Evolutionary conservation across 1,284 basidiomycete species (phyloP).

Genomic region (Apiotrichum akiyoshidainum): DNA sequence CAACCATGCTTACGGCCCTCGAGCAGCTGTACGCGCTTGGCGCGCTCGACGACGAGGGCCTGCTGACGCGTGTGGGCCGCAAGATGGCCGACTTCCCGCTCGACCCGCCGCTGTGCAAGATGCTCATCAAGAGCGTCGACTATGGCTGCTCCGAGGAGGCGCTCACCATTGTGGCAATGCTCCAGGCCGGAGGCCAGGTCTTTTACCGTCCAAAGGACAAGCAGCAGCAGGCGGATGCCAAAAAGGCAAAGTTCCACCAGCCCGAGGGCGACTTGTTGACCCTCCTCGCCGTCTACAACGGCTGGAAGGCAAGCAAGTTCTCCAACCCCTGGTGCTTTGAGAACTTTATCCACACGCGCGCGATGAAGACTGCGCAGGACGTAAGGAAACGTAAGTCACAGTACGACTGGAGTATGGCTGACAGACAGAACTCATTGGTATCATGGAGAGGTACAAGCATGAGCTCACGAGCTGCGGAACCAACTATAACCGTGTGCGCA

Average conservation of each 20-base stretch:
- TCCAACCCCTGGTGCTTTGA: conserved; percentile 96
- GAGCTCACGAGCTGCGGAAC: conserved; percentile 74
- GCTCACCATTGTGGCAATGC: conserved; percentile 93
- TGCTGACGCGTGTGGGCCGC: conserved; percentile 86
- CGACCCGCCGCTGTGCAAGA: conserved; percentile 93
- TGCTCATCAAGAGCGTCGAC: conserved; percentile 98
- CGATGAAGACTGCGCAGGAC: conserved; percentile 96
- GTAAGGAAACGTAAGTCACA: conserved; percentile 69
- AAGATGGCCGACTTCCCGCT: conserved; percentile 99
- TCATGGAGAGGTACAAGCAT: conserved; percentile 99
- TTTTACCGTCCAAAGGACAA: conserved; percentile 99
- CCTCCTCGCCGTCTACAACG: conserved; percentile 93
- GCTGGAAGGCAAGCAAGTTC: conserved; percentile 93
- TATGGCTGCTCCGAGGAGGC: conserved; percentile 96
- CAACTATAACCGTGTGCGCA: conserved; percentile 89
- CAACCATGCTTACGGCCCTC: conserved; percentile 83
- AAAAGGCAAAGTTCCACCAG: conserved; percentile 56
- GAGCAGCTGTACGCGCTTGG: conserved; percentile 93
- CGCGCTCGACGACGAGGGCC: conserved; percentile 92
- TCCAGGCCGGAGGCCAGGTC: conserved; percentile 85
- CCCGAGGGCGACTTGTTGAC: conserved; percentile 97
- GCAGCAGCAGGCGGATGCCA: conserved; percentile 78
- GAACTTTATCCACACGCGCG: conserved; percentile 96
- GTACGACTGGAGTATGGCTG: conserved; percentile 9
- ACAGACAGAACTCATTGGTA: conserved; percentile 71